Evolutionary conservation across 345 rosid genomes (phyloP), one percentile per base, ranked within the genome.

Genomic region (Aquilaria malaccensis): DNA sequence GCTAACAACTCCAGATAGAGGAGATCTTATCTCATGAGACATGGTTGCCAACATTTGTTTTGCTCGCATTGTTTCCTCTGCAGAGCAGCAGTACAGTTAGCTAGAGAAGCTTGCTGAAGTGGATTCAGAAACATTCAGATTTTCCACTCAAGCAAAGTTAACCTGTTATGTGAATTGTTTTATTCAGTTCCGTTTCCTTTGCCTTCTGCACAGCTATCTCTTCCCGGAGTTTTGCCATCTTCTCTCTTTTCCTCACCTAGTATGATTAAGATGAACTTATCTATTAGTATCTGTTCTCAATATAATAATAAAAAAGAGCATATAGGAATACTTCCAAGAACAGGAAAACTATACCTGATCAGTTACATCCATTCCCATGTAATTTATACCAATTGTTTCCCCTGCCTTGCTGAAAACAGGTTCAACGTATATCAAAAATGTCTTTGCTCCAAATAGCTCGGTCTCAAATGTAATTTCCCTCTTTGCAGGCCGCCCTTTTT

Each of bases 11-110:
- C 95, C 95, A 4, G 97, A 76, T 30, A 94, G 70, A 53, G 99
- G 97, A 62, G 97, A 90, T 75, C 96, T 83, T 75, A 94, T 94
- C 79, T 94, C 99, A 56, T 94, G 97, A 11, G 99, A 94, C 99
- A 94, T 90, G 7, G 93, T 90, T 4, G 99, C 99, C 69, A 90
- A 78, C 95, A 94, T 90, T 70, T 94, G 96, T 68, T 94, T 94
- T 10, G 91, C 96, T 30, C 97, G 82, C 99, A 94, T 94, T 10
- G 96, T 94, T 81, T 90, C 99, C 95, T 94, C 99, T 93, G 83
- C 62, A 69, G 70, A 45, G 64, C 13, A 2, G 10, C 6, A 59
- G 52, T 33, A 14, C 33, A 31, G 10, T 37, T 37, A 37, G 2
- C 43, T 0, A 37, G 43, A 37, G 5, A 66, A 49, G 51, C 55